These are phyloP conservation scores for Artemisia tridentata DNA, from an alignment of 129 eudicot genomes.

Conservation along the genomic window DNA sequence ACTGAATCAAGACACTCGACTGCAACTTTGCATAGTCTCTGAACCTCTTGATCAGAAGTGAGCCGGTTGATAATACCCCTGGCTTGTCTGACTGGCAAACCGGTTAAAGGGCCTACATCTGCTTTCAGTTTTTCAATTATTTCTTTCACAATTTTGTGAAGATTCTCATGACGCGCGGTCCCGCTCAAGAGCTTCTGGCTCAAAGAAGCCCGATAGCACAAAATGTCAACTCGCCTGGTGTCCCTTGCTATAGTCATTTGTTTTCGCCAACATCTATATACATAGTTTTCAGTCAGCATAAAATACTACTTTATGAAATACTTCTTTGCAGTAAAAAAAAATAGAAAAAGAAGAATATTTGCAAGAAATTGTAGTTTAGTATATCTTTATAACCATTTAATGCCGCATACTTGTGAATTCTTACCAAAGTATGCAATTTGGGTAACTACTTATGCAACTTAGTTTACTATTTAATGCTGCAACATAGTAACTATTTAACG, in stretches of 20 bases:
- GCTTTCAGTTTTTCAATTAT: constrained; percentile 58
- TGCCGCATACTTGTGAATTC: too few species aligned
- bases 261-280: constrained; percentile 70
- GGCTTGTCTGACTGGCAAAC: constrained; percentile 70
- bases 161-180: constrained; percentile 43
- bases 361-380: too few species aligned
- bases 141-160: constrained; percentile 47
- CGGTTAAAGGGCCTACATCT: constrained; percentile 77
- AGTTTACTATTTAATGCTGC: too few species aligned
- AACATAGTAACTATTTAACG: too few species aligned
- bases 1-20: constrained; percentile 52
- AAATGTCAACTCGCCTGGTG: constrained; percentile 79
- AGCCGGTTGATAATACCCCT: constrained; percentile 87
- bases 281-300: background rate
- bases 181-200: constrained; percentile 63
- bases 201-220: constrained; percentile 68
- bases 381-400: too few species aligned
- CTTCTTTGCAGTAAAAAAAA: too few species aligned
- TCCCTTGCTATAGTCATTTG: constrained; percentile 68
- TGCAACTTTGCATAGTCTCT: constrained; percentile 62
- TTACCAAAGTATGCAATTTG: too few species aligned
- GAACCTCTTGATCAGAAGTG: constrained; percentile 75
- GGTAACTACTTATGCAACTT: too few species aligned
- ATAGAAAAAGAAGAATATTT: too few species aligned
- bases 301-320: constrained; percentile 5